Evolutionary conservation across 305 asterid species (phyloP).

Genomic region (Striga hermonthica): DNA sequence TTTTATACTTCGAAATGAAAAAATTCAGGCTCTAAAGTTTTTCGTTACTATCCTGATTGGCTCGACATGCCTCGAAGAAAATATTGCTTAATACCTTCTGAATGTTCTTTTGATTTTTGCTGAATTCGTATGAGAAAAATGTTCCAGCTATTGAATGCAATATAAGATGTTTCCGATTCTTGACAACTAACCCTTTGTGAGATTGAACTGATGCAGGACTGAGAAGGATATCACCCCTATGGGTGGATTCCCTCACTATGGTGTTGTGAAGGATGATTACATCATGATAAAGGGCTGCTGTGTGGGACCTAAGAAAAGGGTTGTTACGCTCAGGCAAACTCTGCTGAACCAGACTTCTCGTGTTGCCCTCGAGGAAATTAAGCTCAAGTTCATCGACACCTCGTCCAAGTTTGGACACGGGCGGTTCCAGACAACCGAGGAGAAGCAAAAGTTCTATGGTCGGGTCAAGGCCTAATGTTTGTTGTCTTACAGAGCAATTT

Average conservation of each 20-base stretch:
- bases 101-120: no score
- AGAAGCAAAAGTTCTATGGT: slow-evolving; percentile 70
- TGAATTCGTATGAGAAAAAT: no score
- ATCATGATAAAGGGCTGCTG: slow-evolving; percentile 82
- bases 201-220: slow-evolving; percentile 44
- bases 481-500: not conserved
- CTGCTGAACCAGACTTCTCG: slow-evolving; percentile 76
- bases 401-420: slow-evolving; percentile 91
- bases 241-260: slow-evolving; percentile 93
- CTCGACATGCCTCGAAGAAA: no score
- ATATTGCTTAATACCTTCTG: no score
- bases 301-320: slow-evolving; percentile 87
- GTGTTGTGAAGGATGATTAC: slow-evolving; percentile 79
- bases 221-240: slow-evolving; percentile 87
- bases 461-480: slow-evolving; percentile 52
- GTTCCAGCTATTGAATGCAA: no score
- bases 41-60: no score
- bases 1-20: no score
- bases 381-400: slow-evolving; percentile 80
- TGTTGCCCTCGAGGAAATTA: slow-evolving; percentile 69
- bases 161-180: not conserved
- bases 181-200: not conserved
- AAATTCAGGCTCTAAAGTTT: no score
- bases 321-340: slow-evolving; percentile 78
- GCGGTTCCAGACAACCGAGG: slow-evolving; percentile 81